These are phyloP conservation scores for Nicotiana attenuata DNA, from an alignment of 257 asterid genomes.

Conservation along the genomic window DNA sequence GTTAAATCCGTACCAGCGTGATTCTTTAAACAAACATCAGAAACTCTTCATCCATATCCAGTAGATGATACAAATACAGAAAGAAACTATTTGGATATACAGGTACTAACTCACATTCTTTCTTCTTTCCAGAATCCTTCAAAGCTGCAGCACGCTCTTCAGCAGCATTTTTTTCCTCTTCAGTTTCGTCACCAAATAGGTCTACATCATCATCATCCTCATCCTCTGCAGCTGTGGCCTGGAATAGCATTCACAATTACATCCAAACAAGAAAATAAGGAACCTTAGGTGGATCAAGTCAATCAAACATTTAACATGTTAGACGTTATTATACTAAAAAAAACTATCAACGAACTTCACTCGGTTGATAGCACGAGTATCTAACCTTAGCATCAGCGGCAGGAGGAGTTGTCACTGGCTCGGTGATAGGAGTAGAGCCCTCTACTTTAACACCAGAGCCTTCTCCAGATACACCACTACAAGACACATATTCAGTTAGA, in stretches of 20 bases:
- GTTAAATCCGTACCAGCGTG: not conserved
- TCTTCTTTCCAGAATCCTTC: constrained; percentile 82
- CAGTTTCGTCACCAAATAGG: constrained; percentile 89
- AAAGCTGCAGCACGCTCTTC: constrained; percentile 84
- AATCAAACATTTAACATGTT: too few species aligned
- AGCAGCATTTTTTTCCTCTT: constrained; percentile 85
- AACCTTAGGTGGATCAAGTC: too few species aligned
- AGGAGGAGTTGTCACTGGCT: constrained; percentile 51
- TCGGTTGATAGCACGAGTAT: not conserved
- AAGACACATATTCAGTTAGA: not conserved
- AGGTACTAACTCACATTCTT: constrained; percentile 49
- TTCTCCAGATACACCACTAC: constrained; percentile 69
- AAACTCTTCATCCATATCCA: not conserved
- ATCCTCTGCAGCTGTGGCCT: constrained; percentile 64
- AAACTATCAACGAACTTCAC: not conserved
- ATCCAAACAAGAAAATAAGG: too few species aligned
- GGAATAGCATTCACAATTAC: not conserved
- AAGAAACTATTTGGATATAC: not conserved
- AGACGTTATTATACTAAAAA: not conserved
- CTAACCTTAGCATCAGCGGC: constrained; percentile 45
- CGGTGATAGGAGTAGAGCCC: constrained; percentile 40
- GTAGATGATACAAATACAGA: not conserved
- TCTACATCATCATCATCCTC: constrained; percentile 86
- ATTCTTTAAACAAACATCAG: not conserved
- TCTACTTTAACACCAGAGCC: constrained; percentile 52